phyloP scores from a whole-genome alignment of 2,329 filamentous ascomycete genomes.

The Ramichloridium luteum region DNA sequence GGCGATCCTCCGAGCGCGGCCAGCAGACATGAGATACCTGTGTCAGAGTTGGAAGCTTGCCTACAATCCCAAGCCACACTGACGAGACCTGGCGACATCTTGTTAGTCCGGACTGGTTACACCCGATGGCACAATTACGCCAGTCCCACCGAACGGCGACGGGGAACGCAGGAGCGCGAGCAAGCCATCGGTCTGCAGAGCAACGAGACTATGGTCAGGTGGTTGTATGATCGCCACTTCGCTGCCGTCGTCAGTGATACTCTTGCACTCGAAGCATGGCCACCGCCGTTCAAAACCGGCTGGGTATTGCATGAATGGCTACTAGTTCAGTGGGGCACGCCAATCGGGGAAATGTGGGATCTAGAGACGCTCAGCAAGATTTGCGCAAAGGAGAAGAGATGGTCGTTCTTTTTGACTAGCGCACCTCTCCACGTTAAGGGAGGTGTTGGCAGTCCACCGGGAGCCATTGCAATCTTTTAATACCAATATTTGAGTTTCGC shows the following conservation, averaged over 20 bases:
- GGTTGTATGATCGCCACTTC: constrained; percentile 34
- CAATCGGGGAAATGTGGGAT: constrained; percentile 33
- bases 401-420: constrained; percentile 31
- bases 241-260: constrained; percentile 26
- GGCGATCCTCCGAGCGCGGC: constrained; percentile 41
- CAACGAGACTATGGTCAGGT: constrained; percentile 34
- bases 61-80: constrained; percentile 16
- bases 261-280: constrained; percentile 24
- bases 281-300: constrained; percentile 13
- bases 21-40: constrained; percentile 31
- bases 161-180: constrained; percentile 11
- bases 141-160: constrained; percentile 9
- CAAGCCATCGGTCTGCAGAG: constrained; percentile 31
- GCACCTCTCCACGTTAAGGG: constrained; percentile 30
- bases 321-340: constrained; percentile 28
- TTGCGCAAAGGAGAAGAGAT: constrained; percentile 25
- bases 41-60: constrained; percentile 30
- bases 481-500: too few relatives aligned
- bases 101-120: constrained; percentile 43
- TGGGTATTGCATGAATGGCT: constrained; percentile 26
- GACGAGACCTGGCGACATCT: constrained; percentile 39
- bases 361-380: constrained; percentile 26
- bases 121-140: constrained; percentile 16
- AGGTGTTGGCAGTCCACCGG: constrained; percentile 17
- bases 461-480: constrained; percentile 24